These are phyloP conservation scores for Angomonas deanei DNA, from an alignment of 208 protist species.

Conservation along the genomic window DNA sequence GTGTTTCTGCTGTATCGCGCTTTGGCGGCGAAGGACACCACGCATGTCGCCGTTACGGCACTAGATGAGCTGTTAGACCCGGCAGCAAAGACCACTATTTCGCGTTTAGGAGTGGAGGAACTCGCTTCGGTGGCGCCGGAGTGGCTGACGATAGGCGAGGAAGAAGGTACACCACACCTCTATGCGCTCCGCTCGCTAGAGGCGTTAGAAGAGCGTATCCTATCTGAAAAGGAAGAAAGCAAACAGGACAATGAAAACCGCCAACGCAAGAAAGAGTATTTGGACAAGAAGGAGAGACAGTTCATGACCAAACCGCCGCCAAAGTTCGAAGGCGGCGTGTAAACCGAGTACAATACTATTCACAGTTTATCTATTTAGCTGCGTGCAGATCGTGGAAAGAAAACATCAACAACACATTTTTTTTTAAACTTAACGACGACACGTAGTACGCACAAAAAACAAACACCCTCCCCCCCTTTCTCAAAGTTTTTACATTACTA, in stretches of 20 bases:
- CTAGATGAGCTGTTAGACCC: conserved; percentile 29
- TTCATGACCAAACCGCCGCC: neutral
- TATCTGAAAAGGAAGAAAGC: conserved; percentile 31
- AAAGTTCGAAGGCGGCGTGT: neutral
- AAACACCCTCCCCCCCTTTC: neutral
- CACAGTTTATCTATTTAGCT: no score
- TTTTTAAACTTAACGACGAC: neutral
- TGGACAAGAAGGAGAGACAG: conserved; percentile 12
- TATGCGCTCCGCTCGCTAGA: conserved; percentile 19
- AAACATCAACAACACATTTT: neutral
- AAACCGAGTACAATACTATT: no score
- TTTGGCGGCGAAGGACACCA: conserved; percentile 18
- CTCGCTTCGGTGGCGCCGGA: conserved; percentile 36
- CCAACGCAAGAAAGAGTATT: neutral
- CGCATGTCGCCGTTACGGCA: conserved; percentile 16
- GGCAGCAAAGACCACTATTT: conserved; percentile 23
- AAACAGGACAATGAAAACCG: conserved; percentile 14
- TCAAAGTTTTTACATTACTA: neutral
- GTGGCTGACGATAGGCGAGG: conserved; percentile 37
- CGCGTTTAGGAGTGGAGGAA: conserved; percentile 29
- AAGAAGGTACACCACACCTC: conserved; percentile 6
- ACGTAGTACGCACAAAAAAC: neutral
- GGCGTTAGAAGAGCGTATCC: no score
- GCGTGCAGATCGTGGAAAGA: no score
- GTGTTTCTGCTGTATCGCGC: conserved; percentile 41